Evolutionary conservation across 2,329 filamentous ascomycete genomes (phyloP), one percentile per base, ranked within the genome.

Genomic region (Trichothecium sympodiale): DNA sequence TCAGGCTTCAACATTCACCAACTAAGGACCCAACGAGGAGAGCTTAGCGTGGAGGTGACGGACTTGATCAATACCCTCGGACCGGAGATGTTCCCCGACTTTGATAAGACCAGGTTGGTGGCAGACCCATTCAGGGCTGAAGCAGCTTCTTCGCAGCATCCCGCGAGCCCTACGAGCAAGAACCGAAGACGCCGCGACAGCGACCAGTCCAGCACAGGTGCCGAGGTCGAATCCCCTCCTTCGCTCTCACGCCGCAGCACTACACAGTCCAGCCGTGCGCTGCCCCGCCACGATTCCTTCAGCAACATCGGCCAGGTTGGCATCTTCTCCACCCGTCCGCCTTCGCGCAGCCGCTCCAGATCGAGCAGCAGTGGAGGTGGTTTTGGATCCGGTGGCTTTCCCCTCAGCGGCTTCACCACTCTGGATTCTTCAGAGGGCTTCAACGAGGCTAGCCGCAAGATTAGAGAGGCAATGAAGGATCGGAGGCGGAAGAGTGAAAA

Each of bases 51-150:
- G 8, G 75, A 91, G 52, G 87, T 98, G 28, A 94, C 88, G 2
- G 77, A 91, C 3, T 70, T 94, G 32, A 94, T 98, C 67, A 96
- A 98, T 59, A 86, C 83, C 14, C 77, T 98, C 10, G 91, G 91
- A 0, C 91, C 91, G 1, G 88, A 96, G 54, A 80, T 98, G 65
- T 98, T 93, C 62, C 81, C 87, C n/a, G 91, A 98, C 62, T 98
- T 94, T 52, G 84, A 91, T 48, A 73, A 79, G 42, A 71, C 75
- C 10, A 75, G 85, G 25, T 72, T 91, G 38, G 64, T 89, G 20
- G 64, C 69, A 4, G 74, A 79, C 43, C 62, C 71, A 1, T 58
- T 62, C 43, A 61, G 49, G 37, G 49, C 52, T 26, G 60, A 62
- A 38, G 46, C 49, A 6, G 54, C 51, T 14, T 36, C 52, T 2